Evolutionary conservation across 2,329 filamentous ascomycete genomes (phyloP).

Genomic region (Bipolaris cookei): DNA sequence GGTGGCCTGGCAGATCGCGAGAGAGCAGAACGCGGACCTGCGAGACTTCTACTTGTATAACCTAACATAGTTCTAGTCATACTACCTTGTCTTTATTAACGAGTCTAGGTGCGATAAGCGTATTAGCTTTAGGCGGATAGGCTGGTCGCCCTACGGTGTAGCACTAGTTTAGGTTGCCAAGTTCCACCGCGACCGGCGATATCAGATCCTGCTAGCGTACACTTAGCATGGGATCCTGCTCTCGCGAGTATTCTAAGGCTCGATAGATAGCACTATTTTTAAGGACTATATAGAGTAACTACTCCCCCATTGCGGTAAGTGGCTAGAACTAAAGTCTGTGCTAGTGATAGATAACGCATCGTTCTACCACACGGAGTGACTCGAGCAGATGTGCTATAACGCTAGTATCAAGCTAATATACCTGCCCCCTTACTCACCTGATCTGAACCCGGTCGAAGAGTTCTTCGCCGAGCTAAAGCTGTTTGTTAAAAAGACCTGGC

Average conservation of each 20-base stretch:
- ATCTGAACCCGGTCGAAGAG: conserved; percentile 50
- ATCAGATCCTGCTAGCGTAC: conserved; percentile 15
- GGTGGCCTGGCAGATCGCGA: conserved; percentile 37
- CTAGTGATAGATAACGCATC: too few relatives aligned
- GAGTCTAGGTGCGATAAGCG: conserved; percentile 50
- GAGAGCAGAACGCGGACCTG: conserved; percentile 44
- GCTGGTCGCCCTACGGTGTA: conserved; percentile 40
- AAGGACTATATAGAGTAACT: conserved; percentile 22
- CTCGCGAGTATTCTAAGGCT: conserved; percentile 11
- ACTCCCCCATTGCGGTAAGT: conserved; percentile 12
- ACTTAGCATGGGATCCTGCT: too few relatives aligned
- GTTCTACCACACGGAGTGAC: conserved; percentile 25
- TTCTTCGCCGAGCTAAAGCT: conserved; percentile 48
- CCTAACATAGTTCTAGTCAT: conserved; percentile 40
- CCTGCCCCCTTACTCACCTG: conserved; percentile 47
- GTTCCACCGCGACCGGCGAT: conserved; percentile 15
- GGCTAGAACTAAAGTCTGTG: conserved; percentile 14
- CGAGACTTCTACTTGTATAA: conserved; percentile 46
- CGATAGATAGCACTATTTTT: conserved; percentile 15
- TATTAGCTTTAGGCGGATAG: conserved; percentile 42
- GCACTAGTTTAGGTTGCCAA: conserved; percentile 27
- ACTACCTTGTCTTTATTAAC: conserved; percentile 49
- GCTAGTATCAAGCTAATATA: conserved; percentile 44
- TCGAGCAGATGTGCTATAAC: conserved; percentile 39
- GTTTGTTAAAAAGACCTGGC: conserved; percentile 36